Evolutionary conservation across 345 rosid genomes (phyloP).

Genomic region (Murraya koenigii): DNA sequence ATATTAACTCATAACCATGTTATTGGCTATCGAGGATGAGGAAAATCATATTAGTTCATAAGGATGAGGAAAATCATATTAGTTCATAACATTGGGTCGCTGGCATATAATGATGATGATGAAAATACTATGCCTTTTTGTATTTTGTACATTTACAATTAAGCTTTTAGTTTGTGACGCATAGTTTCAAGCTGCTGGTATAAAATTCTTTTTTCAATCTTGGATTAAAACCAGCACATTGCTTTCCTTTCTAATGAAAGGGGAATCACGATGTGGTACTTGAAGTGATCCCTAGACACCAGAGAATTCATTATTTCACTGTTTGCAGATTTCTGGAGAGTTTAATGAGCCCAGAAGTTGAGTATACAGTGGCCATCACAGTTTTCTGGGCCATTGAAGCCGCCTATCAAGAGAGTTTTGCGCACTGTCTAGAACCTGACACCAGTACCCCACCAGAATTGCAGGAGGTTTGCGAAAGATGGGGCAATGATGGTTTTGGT

Average conservation of each 20-base stretch:
- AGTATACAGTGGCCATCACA: constrained; percentile 47
- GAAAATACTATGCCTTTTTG: background rate
- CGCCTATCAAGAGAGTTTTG: constrained; percentile 77
- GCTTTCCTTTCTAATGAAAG: background rate
- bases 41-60: background rate
- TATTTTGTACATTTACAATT: no score
- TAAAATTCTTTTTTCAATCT: background rate
- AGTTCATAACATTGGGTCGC: background rate
- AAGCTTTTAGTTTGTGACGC: background rate
- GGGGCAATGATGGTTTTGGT: constrained; percentile 73
- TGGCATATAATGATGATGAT: background rate
- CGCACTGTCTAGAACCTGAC: constrained; percentile 68
- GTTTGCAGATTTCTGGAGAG: constrained; percentile 57
- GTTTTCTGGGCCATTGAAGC: constrained; percentile 84
- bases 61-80: background rate
- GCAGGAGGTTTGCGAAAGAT: constrained; percentile 62
- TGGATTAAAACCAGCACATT: background rate
- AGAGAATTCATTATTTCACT: background rate
- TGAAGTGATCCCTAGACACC: background rate
- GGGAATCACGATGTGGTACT: background rate
- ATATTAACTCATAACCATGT: background rate
- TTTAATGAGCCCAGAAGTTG: constrained; percentile 51
- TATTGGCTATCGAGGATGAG: background rate
- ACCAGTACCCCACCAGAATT: constrained; percentile 49
- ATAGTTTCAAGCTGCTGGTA: background rate